Percentiles rank a stretch among this genome's conserved stretches.
Evolutionary conservation across 208 protist species (phyloP).

Genomic region (Trypanosoma lewisi): DNA sequence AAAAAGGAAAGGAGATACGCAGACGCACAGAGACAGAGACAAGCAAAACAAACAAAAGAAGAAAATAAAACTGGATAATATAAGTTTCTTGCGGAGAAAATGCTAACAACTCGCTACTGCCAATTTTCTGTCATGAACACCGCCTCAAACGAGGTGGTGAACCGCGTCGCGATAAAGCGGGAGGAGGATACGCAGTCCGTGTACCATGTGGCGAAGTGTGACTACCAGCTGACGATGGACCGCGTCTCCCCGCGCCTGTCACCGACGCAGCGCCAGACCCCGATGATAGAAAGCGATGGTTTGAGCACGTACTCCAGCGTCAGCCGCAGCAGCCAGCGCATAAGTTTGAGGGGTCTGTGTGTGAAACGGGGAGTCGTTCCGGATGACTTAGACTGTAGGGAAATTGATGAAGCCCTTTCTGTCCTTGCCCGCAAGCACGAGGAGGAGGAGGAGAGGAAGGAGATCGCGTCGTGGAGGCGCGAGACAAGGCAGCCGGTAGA

Average conservation of each 20-base stretch:
- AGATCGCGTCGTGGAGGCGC: slow-evolving; percentile 1
- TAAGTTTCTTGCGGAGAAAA: neutral
- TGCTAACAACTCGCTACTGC: slow-evolving; percentile 24
- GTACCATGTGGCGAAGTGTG: slow-evolving; percentile 38
- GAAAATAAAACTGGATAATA: neutral
- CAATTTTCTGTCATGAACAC: slow-evolving; percentile 28
- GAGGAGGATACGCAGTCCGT: slow-evolving; percentile 23
- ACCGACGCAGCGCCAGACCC: neutral
- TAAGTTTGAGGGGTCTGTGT: slow-evolving; percentile 3
- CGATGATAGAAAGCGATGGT: slow-evolving; percentile 9
- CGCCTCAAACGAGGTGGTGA: slow-evolving; percentile 38
- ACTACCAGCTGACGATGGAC: slow-evolving; percentile 38
- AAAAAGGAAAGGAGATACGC: neutral
- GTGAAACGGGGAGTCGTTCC: slow-evolving; percentile 8
- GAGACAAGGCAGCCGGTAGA: slow-evolving; percentile 18
- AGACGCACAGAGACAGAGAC: neutral
- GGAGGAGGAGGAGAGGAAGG: slow-evolving; percentile 23
- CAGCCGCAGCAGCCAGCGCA: slow-evolving; percentile 12
- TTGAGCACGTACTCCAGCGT: slow-evolving; percentile 24
- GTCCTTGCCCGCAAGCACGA: slow-evolving; percentile 22
- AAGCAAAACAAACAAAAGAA: neutral
- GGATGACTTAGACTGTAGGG: slow-evolving; percentile 10
- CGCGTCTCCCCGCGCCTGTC: slow-evolving; percentile 32
- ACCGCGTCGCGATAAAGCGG: slow-evolving; percentile 35
- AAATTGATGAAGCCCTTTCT: slow-evolving; percentile 30